Evolutionary conservation across 352 stramenopile genomes (phyloP).

Genomic region (Poterioochromonas sp.): DNA sequence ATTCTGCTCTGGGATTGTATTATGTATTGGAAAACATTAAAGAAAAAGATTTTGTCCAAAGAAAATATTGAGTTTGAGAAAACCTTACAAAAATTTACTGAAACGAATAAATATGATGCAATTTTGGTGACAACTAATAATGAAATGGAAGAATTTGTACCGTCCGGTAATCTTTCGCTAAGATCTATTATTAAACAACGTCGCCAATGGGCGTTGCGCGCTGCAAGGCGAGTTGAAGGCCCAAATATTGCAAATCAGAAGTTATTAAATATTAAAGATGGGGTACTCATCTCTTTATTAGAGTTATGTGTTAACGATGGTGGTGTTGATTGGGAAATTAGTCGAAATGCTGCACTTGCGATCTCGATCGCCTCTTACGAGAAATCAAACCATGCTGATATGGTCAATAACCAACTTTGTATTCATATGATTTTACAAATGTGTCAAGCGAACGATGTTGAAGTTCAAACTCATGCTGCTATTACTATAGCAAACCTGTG

Average conservation of each 20-base stretch:
- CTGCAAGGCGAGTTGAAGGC: constrained; percentile 8
- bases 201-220: constrained; percentile 29
- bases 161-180: neutral
- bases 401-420: neutral
- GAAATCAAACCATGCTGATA: constrained; percentile 14
- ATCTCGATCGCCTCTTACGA: constrained; percentile 30
- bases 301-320: constrained; percentile 6
- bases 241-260: constrained; percentile 26
- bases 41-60: neutral
- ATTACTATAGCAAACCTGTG: constrained; percentile 31
- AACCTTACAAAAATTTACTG: neutral
- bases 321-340: constrained; percentile 15
- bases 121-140: too few relatives aligned
- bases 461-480: constrained; percentile 31
- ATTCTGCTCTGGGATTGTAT: constrained; percentile 34
- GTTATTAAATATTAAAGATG: constrained; percentile 25
- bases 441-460: constrained; percentile 2
- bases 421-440: constrained; percentile 8
- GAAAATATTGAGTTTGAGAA: constrained; percentile 7
- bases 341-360: constrained; percentile 18
- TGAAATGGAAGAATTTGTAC: neutral
- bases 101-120: neutral
- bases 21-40: constrained; percentile 36
- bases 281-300: neutral
- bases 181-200: constrained; percentile 30